A percentile compares a stretch with the other conserved stretches of the same genome.
phyloP scores from a whole-genome alignment of 331 rosid genomes.

The Quercus tomentella region DNA sequence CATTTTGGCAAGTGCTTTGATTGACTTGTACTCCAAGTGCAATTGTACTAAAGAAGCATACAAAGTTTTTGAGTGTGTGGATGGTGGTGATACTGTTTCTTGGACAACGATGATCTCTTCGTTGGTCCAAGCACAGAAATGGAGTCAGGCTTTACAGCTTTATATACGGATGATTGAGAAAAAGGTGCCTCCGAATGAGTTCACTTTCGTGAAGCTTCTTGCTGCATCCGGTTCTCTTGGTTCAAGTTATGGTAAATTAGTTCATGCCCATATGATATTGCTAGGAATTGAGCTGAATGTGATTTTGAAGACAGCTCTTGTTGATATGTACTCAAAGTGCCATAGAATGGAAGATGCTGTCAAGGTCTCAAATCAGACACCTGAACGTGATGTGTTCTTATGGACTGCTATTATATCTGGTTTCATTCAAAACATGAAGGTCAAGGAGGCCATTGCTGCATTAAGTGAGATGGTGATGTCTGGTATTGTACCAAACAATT shows the following conservation, averaged over 20 bases:
- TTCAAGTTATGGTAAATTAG: slow-evolving; percentile 44
- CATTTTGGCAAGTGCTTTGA: slow-evolving; percentile 38
- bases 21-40: slow-evolving; percentile 51
- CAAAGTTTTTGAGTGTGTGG: slow-evolving; percentile 33
- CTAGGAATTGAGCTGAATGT: slow-evolving; percentile 49
- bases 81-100: slow-evolving; percentile 44
- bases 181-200: slow-evolving; percentile 48
- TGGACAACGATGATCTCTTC: slow-evolving; percentile 74
- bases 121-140: slow-evolving; percentile 38
- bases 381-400: slow-evolving; percentile 49
- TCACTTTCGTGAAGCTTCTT: slow-evolving; percentile 57
- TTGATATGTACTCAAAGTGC: slow-evolving; percentile 59
- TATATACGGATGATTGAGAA: slow-evolving; percentile 44
- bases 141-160: slow-evolving; percentile 40
- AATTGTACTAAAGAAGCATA: slow-evolving; percentile 32
- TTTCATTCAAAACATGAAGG: slow-evolving; percentile 34
- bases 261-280: slow-evolving; percentile 49
- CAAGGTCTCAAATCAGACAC: slow-evolving; percentile 52
- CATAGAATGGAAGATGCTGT: slow-evolving; percentile 41
- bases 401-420: slow-evolving; percentile 69
- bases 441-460: slow-evolving; percentile 46
- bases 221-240: slow-evolving; percentile 30
- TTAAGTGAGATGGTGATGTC: slow-evolving; percentile 44
- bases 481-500: slow-evolving; percentile 50
- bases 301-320: slow-evolving; percentile 56